Base-by-base conservation (phyloP, 192 early-diverging fungal species). In the Spinellus fusiger region DNA sequence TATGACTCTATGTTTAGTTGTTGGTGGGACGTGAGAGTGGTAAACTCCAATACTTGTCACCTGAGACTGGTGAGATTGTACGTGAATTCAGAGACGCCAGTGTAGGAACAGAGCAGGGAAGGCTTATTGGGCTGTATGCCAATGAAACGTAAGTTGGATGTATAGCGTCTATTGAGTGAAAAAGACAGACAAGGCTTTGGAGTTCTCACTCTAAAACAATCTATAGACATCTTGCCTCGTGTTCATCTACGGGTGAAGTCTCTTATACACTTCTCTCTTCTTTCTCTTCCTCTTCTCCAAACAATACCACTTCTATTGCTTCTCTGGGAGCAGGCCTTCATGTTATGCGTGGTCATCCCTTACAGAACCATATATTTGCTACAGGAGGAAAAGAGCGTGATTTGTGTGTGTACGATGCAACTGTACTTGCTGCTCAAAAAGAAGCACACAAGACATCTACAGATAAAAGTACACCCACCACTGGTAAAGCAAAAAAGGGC, bases 351-450 rank as follows among this genome's bases (percentile, higher is more conserved):
- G 79, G 85, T 3, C 88, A 92, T 61, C 78, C 80, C 16, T 70
- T 70, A 40, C 66, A 81, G 25, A 69, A 84, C 16, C 68, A 86
- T 53, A 61, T 94, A 12, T 79, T 97, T 70, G 92, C 88, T 0
- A 86, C 86, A 5, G 93, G 89, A 32, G 94, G 94, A 15, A 88
- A 91, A 50, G 91, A 93, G 63, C 85, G 86, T 34, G 93, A 97
- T 56, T 69, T 95, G 54, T 81, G 77, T 3, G 40, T 95, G 8
- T 97, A 91, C 85, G 83, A 91, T 64, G 58, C 86, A 27, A 66
- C 71, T 33, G 61, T 54, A 18, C 33, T 37, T 12, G 55, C 54
- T 25, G 62, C 56, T 4, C 27, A 48, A 60, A 64, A 49, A 47
- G 29, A 44, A n/a, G 4, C 51, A n/a, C n/a, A n/a, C n/a, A n/a